Evolutionary conservation across 176 grass and related monocot genomes (phyloP), one percentile per base, ranked within the genome.

Genomic region (Eragrostis nindensis): DNA sequence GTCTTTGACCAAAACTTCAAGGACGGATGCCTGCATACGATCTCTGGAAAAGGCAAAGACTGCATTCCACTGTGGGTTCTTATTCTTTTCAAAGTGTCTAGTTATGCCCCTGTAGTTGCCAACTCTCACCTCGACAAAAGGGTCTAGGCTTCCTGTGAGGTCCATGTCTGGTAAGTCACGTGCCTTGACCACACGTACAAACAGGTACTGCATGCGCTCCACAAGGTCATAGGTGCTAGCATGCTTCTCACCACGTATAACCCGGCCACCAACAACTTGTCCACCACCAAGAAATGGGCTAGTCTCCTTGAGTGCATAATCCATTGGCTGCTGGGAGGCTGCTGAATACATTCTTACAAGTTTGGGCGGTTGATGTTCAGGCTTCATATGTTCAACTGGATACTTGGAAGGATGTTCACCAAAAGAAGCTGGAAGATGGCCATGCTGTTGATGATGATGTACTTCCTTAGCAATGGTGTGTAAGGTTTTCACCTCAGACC

Each of bases 1-100:
- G 78, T 95, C 96, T 86, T 90, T 95, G 72, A 99, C 84, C 68
- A 87, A 61, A 75, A 99, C 90, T 48, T 99, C 93, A 81, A 99
- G 76, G 52, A 95, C 50, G 38, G 96, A 91, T 47, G 96, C 83
- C 78, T 99, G 93, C 88, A 95, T 90, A 78, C 96, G 87, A 2
- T 99, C 96, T 86, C 87, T 89, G 4, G 93, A 95, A 43, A 99
- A 99, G 68, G 96, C 96, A 84, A 99, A 99, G n/a, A 95, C 96
- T 6, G 88, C 93, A 74, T 99, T 93, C 96, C 96, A 99, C 82
- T 93, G 93, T 27, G 96, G 96, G 54, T 92, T 93, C 74, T 84
- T 83, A 73, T 88, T 82, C 90, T 99, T 99, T 80, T 99, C 93
- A 80, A 95, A 99, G 86, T 99, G 90, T 79, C 74, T 93, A 19